These are phyloP conservation scores for Kregervanrija delftensis DNA, from an alignment of 805 yeast genomes.

Conservation along the genomic window DNA sequence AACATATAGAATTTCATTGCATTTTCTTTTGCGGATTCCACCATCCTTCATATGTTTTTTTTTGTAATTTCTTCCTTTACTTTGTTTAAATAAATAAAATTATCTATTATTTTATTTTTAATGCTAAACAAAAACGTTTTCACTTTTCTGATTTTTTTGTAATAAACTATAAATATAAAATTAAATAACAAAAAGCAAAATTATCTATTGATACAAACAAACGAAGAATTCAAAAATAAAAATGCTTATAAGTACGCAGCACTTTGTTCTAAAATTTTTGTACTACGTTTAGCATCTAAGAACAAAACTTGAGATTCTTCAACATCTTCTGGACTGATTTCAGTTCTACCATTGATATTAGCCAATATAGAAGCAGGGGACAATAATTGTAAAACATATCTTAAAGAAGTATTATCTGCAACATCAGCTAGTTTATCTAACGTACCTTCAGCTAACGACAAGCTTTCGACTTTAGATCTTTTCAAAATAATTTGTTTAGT, in stretches of 20 bases:
- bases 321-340: constrained; percentile 65
- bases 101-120: neutral
- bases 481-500: constrained; percentile 79
- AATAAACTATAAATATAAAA: neutral
- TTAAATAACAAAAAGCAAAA: neutral
- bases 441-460: constrained; percentile 75
- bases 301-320: constrained; percentile 84
- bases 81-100: neutral
- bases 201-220: constrained; percentile 9
- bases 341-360: constrained; percentile 61
- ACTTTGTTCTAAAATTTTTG: constrained; percentile 66
- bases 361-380: constrained; percentile 87
- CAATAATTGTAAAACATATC: constrained; percentile 88
- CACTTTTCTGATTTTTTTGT: neutral
- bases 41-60: neutral
- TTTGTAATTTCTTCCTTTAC: neutral
- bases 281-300: constrained; percentile 85
- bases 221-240: neutral
- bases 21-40: neutral
- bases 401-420: constrained; percentile 81
- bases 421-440: constrained; percentile 82
- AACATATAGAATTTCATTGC: neutral
- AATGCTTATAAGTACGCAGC: constrained; percentile 18
- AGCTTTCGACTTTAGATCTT: constrained; percentile 92
- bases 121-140: neutral